Evolutionary conservation across 2,329 filamentous ascomycete species (phyloP), one percentile per base, ranked within the genome.

Genomic region (Aureobasidium sp.): DNA sequence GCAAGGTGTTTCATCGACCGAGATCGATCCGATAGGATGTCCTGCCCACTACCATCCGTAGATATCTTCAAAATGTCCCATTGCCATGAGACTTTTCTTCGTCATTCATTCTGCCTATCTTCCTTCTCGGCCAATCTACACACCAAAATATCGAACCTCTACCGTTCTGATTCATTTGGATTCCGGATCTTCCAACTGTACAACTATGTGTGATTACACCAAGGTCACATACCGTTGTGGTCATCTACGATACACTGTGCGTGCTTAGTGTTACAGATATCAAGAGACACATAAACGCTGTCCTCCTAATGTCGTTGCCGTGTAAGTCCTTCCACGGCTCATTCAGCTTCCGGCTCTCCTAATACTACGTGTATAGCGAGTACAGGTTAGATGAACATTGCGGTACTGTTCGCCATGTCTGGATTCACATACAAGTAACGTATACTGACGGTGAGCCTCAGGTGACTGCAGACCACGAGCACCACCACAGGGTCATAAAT

Each of bases 161-260:
- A 21, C 21, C 21, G 21, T 21, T 21, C 29, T 29, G 32, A n/a
- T 16, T 25, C 15, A 21, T 16, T 53, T 10, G 21, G 21, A 21
- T 21, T 21, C 21, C 21, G 21, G 21, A 21, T 21, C 4, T 11
- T 25, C 30, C 30, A 29, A 36, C 15, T n/a, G 9, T 21, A 52
- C 32, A 6, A 72, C 59, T 53, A 84, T 84, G 82, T 84, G 82
- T 70, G 81, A 84, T 69, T 84, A 84, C 66, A 83, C 78, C 27
- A 78, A 83, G 71, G 81, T 84, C 59, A 79, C 82, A 63, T 84
- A 81, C 69, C 74, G 76, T 42, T 85, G 82, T 71, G 76, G 76
- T 52, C 81, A 84, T 70, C 72, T 81, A 62, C 77, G 81, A 32
- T 83, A 79, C 66, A 80, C 79, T 9, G 81, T 84, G 49, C 76